phyloP scores from a whole-genome alignment of 805 yeast genomes.

The Debaryomyces castellii region DNA sequence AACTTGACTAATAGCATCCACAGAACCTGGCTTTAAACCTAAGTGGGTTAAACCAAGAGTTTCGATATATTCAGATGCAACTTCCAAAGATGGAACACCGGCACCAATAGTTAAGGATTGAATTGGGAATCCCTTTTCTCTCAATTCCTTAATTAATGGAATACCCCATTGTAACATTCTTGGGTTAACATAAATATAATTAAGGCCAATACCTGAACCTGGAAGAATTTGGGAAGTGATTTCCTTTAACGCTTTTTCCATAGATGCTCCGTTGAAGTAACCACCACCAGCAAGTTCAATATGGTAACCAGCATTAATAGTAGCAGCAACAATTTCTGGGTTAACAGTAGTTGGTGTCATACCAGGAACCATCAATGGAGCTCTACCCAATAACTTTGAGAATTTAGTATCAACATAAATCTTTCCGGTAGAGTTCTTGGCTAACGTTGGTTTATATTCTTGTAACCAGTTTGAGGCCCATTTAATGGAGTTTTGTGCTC shows the following conservation, averaged over 20 bases:
- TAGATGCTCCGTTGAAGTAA: constrained; percentile 70
- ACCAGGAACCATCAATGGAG: constrained; percentile 98
- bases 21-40: constrained; percentile 97
- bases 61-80: constrained; percentile 93
- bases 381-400: constrained; percentile 86
- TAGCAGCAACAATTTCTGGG: constrained; percentile 90
- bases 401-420: constrained; percentile 90
- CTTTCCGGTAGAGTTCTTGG: constrained; percentile 69
- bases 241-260: constrained; percentile 73
- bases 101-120: constrained; percentile 98
- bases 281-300: constrained; percentile 99
- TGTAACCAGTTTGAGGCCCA: constrained; percentile 89
- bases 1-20: constrained; percentile 85
- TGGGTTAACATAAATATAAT: constrained; percentile 94
- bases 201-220: constrained; percentile 89
- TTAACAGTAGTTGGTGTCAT: constrained; percentile 98
- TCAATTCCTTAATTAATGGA: constrained; percentile 85
- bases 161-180: constrained; percentile 98
- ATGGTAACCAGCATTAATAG: constrained; percentile 94
- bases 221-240: constrained; percentile 68
- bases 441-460: constrained; percentile 83
- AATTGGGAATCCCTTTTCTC: constrained; percentile 91
- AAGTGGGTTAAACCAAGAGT: constrained; percentile 89
- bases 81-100: constrained; percentile 98
- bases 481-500: constrained; percentile 60